Evolutionary conservation across 2,329 filamentous ascomycete genomes (phyloP), one percentile per base, ranked within the genome.

Genomic region (Aspergillus sp.): DNA sequence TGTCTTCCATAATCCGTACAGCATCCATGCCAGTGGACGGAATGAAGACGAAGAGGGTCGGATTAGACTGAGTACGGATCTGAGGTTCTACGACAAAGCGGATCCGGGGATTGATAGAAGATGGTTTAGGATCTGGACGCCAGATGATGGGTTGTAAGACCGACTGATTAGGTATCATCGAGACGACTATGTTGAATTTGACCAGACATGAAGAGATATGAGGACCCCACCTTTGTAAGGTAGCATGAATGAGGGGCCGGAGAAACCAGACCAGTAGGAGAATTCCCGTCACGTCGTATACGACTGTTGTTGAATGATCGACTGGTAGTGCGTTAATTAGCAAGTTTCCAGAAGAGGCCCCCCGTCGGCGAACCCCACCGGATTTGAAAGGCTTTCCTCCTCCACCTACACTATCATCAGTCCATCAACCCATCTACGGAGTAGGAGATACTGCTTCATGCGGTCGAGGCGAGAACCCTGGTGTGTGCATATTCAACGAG

Each of bases 1-100:
- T 8, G 70, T 73, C 5, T 74, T 79, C 46, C 76, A 78, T 59
- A 68, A 74, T 51, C 69, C 74, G 9, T 75, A 70, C 55, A 68
- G 68, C 54, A 69, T 76, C n/a, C 72, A 77, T 60, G 70, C 66
- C 0, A 67, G 66, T 19, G 64, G 66, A 8, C 69, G 66, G 52
- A 76, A 76, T 58, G 67, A 75, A 52, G 74, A 77, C 58, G 55
- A 62, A 10, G 33, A 60, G 8, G 65, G 69, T 10, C 61, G 68
- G 38, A 76, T 76, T 43, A 53, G 74, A 45, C 50, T 77, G 51
- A 70, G 68, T 50, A 74, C 72, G 4, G 74, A 77, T 63, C 55
- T 77, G 55, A 59, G 73, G 36, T 76, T 75, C 58, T 73, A 71
- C 55, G 70, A 73, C 40, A 64, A 69, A 43, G 69, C 65, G 11